These are phyloP conservation scores for Przewalskia tangutica DNA, from an alignment of 257 asterid species.

Conservation along the genomic window DNA sequence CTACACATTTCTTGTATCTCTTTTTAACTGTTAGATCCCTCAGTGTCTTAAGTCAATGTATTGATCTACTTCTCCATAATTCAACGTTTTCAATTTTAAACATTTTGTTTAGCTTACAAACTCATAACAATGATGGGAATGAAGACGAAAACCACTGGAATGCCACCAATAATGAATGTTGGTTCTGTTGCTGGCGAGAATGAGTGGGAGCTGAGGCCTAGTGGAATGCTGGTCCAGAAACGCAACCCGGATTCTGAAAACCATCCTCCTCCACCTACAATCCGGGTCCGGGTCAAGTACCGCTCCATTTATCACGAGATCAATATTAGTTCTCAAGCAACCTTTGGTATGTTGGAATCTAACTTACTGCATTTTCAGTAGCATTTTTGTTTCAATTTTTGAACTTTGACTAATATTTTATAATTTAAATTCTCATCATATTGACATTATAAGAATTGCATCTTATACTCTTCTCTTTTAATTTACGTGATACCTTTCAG, in stretches of 20 bases:
- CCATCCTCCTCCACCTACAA: conserved; percentile 25
- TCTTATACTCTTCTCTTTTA: too few species aligned
- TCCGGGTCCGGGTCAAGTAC: conserved; percentile 37
- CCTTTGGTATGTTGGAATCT: conserved; percentile 22
- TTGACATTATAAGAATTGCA: too few species aligned
- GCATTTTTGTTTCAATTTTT: too few species aligned
- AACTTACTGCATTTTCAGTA: too few species aligned
- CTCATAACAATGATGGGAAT: conserved; percentile 15
- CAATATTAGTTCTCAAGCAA: conserved; percentile 33
- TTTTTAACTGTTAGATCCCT: neutral
- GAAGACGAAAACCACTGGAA: conserved; percentile 6
- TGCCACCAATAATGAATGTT: neutral
- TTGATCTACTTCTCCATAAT: neutral
- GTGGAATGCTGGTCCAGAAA: conserved; percentile 46
- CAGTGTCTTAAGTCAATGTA: neutral
- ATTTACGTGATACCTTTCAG: too few species aligned
- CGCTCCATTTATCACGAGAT: conserved; percentile 31
- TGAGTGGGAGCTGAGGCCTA: conserved; percentile 46
- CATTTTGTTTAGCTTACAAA: neutral
- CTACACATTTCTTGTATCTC: too few species aligned
- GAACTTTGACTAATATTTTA: too few species aligned
- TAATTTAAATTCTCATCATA: too few species aligned
- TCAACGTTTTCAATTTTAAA: neutral
- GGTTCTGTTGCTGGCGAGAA: conserved; percentile 7
- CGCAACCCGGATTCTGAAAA: conserved; percentile 25